Base-by-base conservation (phyloP, 2,329 filamentous ascomycete genomes). In the Sporothrix sp. region DNA sequence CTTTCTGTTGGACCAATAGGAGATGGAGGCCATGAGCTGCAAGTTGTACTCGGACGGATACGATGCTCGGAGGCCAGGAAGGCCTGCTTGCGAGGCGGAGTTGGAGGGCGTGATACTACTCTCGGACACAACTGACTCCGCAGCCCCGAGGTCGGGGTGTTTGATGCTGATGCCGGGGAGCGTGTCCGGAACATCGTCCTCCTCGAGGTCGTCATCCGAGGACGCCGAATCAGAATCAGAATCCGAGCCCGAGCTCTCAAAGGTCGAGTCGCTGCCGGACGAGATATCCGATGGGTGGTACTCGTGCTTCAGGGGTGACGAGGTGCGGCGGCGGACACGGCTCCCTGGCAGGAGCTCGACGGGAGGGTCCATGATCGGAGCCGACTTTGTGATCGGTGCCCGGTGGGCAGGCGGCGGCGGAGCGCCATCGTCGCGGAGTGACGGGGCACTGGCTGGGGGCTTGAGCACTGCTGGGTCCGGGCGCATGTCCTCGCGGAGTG, bases 251-350 rank as follows among this genome's bases (percentile, higher is more conserved):
- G 75, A 80, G 30, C 69, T 70, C 33, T 75, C 68, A 7, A 79
- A 79, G 37, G 79, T 77, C 0, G 81, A 82, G 40, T 78, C 79
- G 7, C 79, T 81, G 14, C 66, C 70, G 0, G 79, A 82, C 0
- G 77, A 81, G 43, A 73, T 66, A 46, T 82, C 79, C 1, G 93
- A 97, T 13, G 91, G 91, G 56, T 90, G 84, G 60, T 96, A 98
- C 68, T 98, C 91, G 63, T 97, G 91, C 69, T 98, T 98, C 45
- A 98, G 72, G 0, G 93, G 93, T 1, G 93, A 98, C 0, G 93
- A 97, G 1, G 82, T 85, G 16, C 89, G 81, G 39, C 90, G 80
- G 61, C 84, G 78, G 20, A 79, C 57, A 65, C 65, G 73, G 56
- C 5, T 6, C 6, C 64, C 64, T 58, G 59, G 65, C 60, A 63